phyloP scores from a whole-genome alignment of 2,329 filamentous ascomycete species.

The Trichoderma hamatum region DNA sequence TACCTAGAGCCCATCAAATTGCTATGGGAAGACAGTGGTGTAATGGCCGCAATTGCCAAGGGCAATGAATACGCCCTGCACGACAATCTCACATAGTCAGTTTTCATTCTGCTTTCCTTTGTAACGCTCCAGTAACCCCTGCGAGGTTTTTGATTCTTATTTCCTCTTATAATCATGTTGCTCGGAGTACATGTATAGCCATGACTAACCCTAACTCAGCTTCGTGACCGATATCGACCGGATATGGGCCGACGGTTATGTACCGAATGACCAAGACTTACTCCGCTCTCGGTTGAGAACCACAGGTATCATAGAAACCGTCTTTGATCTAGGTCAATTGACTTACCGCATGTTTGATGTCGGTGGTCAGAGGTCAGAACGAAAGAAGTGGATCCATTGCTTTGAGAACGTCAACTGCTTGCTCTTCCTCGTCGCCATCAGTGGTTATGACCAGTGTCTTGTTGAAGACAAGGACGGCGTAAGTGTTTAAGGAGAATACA shows the following conservation, averaged over 20 bases:
- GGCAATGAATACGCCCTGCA: constrained; percentile 97
- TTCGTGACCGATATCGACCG: constrained; percentile 81
- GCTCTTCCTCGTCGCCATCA: constrained; percentile 94
- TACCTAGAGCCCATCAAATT: constrained; percentile 85
- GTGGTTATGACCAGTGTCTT: constrained; percentile 92
- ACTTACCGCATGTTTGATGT: constrained; percentile 98
- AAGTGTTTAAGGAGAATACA: background rate
- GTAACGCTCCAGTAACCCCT: background rate
- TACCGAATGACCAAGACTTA: constrained; percentile 93
- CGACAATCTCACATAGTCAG: constrained; percentile 91
- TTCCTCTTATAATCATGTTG: background rate
- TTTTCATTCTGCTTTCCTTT: constrained; percentile 33
- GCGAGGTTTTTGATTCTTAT: background rate
- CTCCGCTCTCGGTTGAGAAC: constrained; percentile 96
- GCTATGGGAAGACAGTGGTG: constrained; percentile 88
- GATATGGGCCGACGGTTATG: constrained; percentile 84
- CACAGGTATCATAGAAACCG: constrained; percentile 92
- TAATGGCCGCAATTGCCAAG: constrained; percentile 89
- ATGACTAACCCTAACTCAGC: constrained; percentile 49
- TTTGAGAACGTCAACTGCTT: constrained; percentile 97
- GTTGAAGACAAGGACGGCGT: constrained; percentile 92
- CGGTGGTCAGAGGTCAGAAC: constrained; percentile 90
- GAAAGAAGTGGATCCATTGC: constrained; percentile 99
- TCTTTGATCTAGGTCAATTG: constrained; percentile 90
- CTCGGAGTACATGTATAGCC: constrained; percentile 26